Base-by-base conservation (phyloP, 495 filamentous ascomycete species). In the Schizothecium vesticola region DNA sequence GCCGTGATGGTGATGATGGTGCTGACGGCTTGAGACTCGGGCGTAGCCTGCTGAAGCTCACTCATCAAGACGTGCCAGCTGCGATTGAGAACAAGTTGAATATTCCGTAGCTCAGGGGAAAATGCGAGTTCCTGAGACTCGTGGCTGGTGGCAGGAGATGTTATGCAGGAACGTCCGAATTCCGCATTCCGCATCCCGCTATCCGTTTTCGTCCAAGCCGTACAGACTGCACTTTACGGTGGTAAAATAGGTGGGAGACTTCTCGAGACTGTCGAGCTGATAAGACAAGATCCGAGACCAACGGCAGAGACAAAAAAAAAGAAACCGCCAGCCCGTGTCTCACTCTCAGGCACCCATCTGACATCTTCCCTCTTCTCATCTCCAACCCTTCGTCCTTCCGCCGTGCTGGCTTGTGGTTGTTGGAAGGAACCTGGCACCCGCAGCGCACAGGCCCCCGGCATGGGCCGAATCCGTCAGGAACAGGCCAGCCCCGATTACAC, bases 81-180 rank as follows among this genome's bases (percentile, higher is more conserved):
- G 16, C 13, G 36, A 33, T 33, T 43, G 0, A 43, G 13, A 43
- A 16, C 19, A 51, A 51, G 5, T 19, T n/a, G 43, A 51, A 51
- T 51, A 51, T 51, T 19, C 43, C 16, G 43, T 51, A 51, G 43
- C 43, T 51, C 43, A 51, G 43, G 43, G 43, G 43, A 51, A 51
- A 51, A 51, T 7, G 36, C 43, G 36, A n/a, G 43, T n/a, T 51
- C 43, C 16, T 51, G 43, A 33, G 43, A 51, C 43, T n/a, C 43
- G 43, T 51, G 43, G 43, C 43, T 51, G 43, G 43, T 51, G 43
- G 43, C 43, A 51, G 43, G 22, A 65, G 57, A 24, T 59, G 65
- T 66, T 57, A 66, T 66, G 65, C 65, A 66, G 65, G 65, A 66
- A 66, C 65, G 29, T 60, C 56, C 43, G 43, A 51, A 51, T 51